Evolutionary conservation across 495 filamentous ascomycete genomes (phyloP), one percentile per base, ranked within the genome.

Genomic region (Emericellopsis terricola): DNA sequence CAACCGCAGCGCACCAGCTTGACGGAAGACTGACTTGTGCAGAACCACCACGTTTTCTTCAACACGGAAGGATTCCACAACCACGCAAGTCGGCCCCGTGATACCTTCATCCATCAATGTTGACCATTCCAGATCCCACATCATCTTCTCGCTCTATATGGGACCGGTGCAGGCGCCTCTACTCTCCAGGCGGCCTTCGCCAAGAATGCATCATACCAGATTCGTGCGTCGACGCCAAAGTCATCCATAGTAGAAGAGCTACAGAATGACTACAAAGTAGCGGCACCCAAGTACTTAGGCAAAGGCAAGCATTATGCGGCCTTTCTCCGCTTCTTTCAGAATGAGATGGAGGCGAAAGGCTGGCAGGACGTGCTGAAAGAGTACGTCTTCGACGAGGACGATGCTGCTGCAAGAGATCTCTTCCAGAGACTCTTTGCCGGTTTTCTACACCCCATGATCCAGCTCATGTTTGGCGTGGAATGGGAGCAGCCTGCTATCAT

Each of bases 401-500:
- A 84, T 37, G 63, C 65, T 35, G 30, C 13, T 0, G 35, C 29
- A 11, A 31, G 44, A 8, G 40, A 38, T 14, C 6, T 50, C 16
- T 23, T 53, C 2, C 34, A 50, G 6, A 45, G 45, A 8, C 26
- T 49, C 21, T 46, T 45, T 38, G 23, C 39, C 62, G 81, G 78
- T 1, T 69, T 86, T 39, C 43, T 89, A 2, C 84, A 94, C 46
- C 80, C 81, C 7, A 39, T 87, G 5, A 92, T 93, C 42, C 82
- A 92, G 42, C 64, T 92, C 8, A 81, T 82, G 26, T 89, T 81
- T 46, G 83, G 76, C 2, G 42, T 93, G 13, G 81, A 92, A 42
- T 91, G 81, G 55, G 42, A 65, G 1, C 79, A 87, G 45, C 81
- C 79, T 3, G 80, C 78, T 24, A 73, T 94, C 27, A 62, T 92